A percentile compares a stretch with the other conserved stretches of the same genome.
These are phyloP conservation scores for Debaryomycetaceae sp. DNA, from an alignment of 1,139 yeast genomes.

Conservation along the genomic window DNA sequence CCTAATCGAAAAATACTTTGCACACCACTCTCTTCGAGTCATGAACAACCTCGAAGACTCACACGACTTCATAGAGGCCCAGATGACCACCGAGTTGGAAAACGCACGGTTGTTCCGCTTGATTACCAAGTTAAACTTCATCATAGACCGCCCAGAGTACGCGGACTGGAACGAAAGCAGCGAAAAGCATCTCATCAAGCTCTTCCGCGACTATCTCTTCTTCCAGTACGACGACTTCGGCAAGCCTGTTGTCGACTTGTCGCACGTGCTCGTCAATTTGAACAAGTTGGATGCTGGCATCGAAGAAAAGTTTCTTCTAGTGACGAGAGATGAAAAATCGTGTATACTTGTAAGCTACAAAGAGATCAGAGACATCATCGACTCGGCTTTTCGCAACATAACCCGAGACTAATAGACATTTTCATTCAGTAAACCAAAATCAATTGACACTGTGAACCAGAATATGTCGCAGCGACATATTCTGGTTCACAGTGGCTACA, in stretches of 20 bases:
- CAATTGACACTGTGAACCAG: no score
- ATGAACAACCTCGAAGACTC: slow-evolving; percentile 56
- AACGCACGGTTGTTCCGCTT: slow-evolving; percentile 85
- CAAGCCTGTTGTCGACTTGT: slow-evolving; percentile 73
- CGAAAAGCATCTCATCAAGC: slow-evolving; percentile 65
- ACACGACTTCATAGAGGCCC: slow-evolving; percentile 65
- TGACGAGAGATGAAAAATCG: slow-evolving; percentile 78
- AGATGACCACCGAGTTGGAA: slow-evolving; percentile 72
- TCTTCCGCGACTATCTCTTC: slow-evolving; percentile 83
- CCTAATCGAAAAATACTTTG: slow-evolving; percentile 29
- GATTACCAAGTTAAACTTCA: slow-evolving; percentile 74
- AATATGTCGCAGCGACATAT: no score
- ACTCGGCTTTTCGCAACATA: slow-evolving; percentile 64
- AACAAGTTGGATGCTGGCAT: slow-evolving; percentile 93
- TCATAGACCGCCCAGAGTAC: slow-evolving; percentile 72
- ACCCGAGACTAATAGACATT: slow-evolving; percentile 17
- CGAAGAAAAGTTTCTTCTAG: slow-evolving; percentile 76
- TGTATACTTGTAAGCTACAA: slow-evolving; percentile 79
- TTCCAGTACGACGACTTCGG: slow-evolving; percentile 80
- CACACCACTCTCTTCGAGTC: slow-evolving; percentile 39
- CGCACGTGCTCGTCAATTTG: slow-evolving; percentile 72
- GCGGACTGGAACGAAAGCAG: slow-evolving; percentile 74
- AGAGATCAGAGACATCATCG: slow-evolving; percentile 73
- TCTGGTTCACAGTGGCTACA: no score
- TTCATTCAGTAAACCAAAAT: no score